Evolutionary conservation across 1,284 basidiomycete genomes (phyloP).

Genomic region (Rhizoctonia solani): DNA sequence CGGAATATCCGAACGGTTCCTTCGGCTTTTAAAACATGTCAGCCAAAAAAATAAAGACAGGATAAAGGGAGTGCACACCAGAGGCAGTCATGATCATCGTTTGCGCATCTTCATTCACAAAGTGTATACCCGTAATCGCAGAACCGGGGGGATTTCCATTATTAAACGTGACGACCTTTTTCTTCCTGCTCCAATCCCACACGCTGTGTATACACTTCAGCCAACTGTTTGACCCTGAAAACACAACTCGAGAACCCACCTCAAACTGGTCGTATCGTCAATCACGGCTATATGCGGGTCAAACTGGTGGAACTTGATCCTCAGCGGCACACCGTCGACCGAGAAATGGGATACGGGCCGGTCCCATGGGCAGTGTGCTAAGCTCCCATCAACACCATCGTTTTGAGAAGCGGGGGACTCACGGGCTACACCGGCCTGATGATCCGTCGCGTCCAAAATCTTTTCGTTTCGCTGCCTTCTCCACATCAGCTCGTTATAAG

Average conservation of each 20-base stretch:
- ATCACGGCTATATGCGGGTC: slow-evolving; percentile 87
- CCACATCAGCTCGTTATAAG: slow-evolving; percentile 97
- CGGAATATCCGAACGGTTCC: slow-evolving; percentile 91
- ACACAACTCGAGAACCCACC: slow-evolving; percentile 54
- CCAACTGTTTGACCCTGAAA: background rate
- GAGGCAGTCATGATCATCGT: slow-evolving; percentile 89
- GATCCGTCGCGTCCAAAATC: slow-evolving; percentile 69
- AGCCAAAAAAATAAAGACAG: slow-evolving; percentile 7
- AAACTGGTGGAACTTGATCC: slow-evolving; percentile 88
- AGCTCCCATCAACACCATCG: background rate
- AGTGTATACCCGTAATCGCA: slow-evolving; percentile 85
- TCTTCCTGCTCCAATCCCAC: slow-evolving; percentile 90
- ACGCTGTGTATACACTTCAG: slow-evolving; percentile 57
- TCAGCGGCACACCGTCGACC: slow-evolving; percentile 70
- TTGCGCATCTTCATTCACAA: slow-evolving; percentile 96
- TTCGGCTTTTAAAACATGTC: slow-evolving; percentile 65
- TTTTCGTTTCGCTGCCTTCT: slow-evolving; percentile 88
- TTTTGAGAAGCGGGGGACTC: slow-evolving; percentile 44
- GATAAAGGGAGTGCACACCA: slow-evolving; percentile 51
- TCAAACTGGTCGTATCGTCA: slow-evolving; percentile 85
- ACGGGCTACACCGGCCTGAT: slow-evolving; percentile 75
- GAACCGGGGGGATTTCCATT: slow-evolving; percentile 86
- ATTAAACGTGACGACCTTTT: slow-evolving; percentile 79
- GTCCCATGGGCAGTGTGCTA: slow-evolving; percentile 73
- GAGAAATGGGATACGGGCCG: slow-evolving; percentile 75